A percentile compares a stretch with the other conserved stretches of the same genome.
These are phyloP conservation scores for Arthrinium puccinioides DNA, from an alignment of 2,329 filamentous ascomycete genomes.

Conservation along the genomic window DNA sequence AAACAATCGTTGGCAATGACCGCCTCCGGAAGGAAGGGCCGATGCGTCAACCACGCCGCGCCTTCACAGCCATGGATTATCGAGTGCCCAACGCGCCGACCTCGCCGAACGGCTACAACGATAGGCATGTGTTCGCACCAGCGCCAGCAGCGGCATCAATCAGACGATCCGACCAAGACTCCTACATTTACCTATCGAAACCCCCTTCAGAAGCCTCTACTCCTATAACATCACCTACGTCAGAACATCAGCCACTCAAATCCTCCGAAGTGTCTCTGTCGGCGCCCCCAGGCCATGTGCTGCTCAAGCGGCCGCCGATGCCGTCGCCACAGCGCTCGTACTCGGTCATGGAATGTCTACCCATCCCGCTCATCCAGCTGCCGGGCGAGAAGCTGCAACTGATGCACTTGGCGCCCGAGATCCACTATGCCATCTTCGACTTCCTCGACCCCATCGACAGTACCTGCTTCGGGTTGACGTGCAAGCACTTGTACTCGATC, in stretches of 20 bases:
- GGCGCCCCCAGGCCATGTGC: constrained; percentile 4
- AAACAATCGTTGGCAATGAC: constrained; percentile 4
- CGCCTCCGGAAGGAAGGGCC: constrained; percentile 4
- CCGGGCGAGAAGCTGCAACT: constrained; percentile 39
- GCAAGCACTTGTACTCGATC: constrained; percentile 50
- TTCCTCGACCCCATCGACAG: constrained; percentile 59
- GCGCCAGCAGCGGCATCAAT: too few relatives aligned
- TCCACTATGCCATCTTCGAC: constrained; percentile 55
- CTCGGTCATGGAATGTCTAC: constrained; percentile 54
- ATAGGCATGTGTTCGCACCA: constrained; percentile 8
- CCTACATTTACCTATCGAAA: constrained; percentile 3
- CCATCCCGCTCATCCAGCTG: constrained; percentile 40
- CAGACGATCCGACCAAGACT: constrained; percentile 1
- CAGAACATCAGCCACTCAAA: neutral
- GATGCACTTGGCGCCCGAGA: constrained; percentile 47
- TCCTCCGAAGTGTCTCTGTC: neutral
- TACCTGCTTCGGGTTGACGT: constrained; percentile 53
- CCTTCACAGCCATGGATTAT: constrained; percentile 20
- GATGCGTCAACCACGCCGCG: constrained; percentile 17
- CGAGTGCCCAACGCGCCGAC: constrained; percentile 13
- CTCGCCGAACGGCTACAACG: constrained; percentile 12
- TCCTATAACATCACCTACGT: neutral
- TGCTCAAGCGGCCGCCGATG: constrained; percentile 25
- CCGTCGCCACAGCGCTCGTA: constrained; percentile 47
- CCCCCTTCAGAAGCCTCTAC: neutral